Base-by-base conservation (phyloP, 2,329 filamentous ascomycete species). In the Colletotrichum sp. region DNA sequence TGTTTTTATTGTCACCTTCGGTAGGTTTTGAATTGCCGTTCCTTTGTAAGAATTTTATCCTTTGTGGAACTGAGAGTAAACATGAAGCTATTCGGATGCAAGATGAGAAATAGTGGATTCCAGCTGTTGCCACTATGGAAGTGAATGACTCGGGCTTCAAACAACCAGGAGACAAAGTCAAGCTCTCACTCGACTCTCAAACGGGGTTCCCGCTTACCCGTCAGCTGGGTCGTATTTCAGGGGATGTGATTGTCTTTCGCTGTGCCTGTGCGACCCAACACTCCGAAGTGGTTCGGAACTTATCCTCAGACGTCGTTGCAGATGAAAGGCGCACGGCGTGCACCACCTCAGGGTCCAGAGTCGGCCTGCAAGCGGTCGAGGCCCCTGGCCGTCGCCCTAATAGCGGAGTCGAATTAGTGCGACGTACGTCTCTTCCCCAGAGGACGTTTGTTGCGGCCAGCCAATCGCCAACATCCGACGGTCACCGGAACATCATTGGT, bases 391-490 rank as follows among this genome's bases (percentile, higher is more conserved):
- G 63, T 55, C 64, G 73, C 73, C 74, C 58, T 73, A 68, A 48
- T 55, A 65, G 74, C 70, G 74, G 74, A 74, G 69, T 64, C 28
- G n/a, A 16, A 13, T 26, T 60, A 68, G 70, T 70, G 55, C 64
- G 34, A 24, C 43, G 43, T 48, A 48, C 43, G 43, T 48, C 43
- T 48, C 43, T 48, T 48, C 43, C 43, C 43, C 43, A 48, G 43
- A 48, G 43, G 43, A 48, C 43, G 43, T 48, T 21, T 48, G n/a
- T 48, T 48, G 10, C 18, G 43, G 18, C 64, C 65, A 55, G 65
- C 73, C 73, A 75, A 75, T 75, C 58, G 66, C 38, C 64, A 68
- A 73, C 64, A 68, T 73, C 74, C 74, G 74, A 65, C 24, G 16
- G 18, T 15, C 36, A 15, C 58, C 74, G 74, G 74, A 69, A 34